Percentiles rank a stretch among this genome's conserved stretches.
Evolutionary conservation across 2,329 filamentous ascomycete species (phyloP).

Genomic region (Botrytis sinoallii): DNA sequence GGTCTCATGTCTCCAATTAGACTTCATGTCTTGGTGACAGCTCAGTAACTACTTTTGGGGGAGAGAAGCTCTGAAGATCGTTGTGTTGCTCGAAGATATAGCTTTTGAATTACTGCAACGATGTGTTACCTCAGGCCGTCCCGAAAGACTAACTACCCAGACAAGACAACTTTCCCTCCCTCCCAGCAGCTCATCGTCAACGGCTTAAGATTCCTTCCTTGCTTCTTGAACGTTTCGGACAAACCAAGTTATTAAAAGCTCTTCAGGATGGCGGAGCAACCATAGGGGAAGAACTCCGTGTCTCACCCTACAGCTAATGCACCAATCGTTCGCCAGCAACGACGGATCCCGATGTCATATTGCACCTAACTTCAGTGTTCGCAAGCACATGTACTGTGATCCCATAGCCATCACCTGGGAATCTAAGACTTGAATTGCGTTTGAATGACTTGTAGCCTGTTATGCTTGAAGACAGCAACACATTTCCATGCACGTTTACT

Average conservation of each 20-base stretch:
- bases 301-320: background rate
- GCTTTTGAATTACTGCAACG: too few species aligned
- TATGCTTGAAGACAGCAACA: background rate
- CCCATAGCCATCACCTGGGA: background rate
- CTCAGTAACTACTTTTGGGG: background rate
- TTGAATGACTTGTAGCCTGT: background rate
- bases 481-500: too few species aligned
- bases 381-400: background rate
- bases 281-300: background rate
- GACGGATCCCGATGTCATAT: background rate
- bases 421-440: background rate
- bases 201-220: background rate
- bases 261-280: background rate
- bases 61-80: background rate
- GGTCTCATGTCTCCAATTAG: background rate
- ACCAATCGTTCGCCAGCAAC: background rate
- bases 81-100: background rate
- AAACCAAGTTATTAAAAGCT: background rate
- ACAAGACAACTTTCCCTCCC: background rate
- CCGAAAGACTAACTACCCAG: too few species aligned
- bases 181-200: background rate
- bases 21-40: background rate
- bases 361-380: background rate
- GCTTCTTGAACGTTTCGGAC: background rate
- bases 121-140: background rate